Evolutionary conservation across 495 filamentous ascomycete genomes (phyloP), one percentile per base, ranked within the genome.

Genomic region (Geoglossum glabrum): DNA sequence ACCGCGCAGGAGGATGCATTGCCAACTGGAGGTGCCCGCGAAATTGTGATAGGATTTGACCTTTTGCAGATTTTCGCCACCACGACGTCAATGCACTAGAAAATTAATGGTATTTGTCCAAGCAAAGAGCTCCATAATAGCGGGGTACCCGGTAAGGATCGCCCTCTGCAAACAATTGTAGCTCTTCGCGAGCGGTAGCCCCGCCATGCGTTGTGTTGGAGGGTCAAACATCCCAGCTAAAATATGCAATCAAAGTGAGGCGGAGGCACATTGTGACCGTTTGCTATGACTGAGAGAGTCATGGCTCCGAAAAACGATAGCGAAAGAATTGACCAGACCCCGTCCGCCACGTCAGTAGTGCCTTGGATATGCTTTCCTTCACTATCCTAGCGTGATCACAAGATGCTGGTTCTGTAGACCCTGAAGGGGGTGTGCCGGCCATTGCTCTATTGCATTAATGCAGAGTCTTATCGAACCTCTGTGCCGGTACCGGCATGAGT

Each of bases 301-400:
- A 52, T 28, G 30, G 30, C 49, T 19, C 49, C 49, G 49, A 52
- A 52, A 52, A 27, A 52, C 17, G 23, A 52, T 31, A 26, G 28
- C 28, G 25, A 52, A 31, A 52, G 49, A 52, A 52, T 52, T 28
- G 23, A 30, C 49, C 49, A 52, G 25, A 27, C 49, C 26, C 49
- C 49, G 49, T 52, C 49, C 49, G 49, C 49, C 49, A 52, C 49
- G 49, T 52, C 49, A 52, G 49, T 52, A 52, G 28, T 21, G 46
- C 49, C 49, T 52, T 52, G 49, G 49, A 30, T 52, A 52, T 52
- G 49, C 49, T 52, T 52, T 52, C 49, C 19, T 5, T 52, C 23
- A 30, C 28, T 13, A 52, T 52, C 49, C 49, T 52, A 30, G 49
- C 49, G 49, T 6, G 28, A 28, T 52, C 49, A 52, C 49, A 52